These are phyloP conservation scores for Lactarius akahatsu DNA, from an alignment of 768 basidiomycete genomes.

Conservation along the genomic window DNA sequence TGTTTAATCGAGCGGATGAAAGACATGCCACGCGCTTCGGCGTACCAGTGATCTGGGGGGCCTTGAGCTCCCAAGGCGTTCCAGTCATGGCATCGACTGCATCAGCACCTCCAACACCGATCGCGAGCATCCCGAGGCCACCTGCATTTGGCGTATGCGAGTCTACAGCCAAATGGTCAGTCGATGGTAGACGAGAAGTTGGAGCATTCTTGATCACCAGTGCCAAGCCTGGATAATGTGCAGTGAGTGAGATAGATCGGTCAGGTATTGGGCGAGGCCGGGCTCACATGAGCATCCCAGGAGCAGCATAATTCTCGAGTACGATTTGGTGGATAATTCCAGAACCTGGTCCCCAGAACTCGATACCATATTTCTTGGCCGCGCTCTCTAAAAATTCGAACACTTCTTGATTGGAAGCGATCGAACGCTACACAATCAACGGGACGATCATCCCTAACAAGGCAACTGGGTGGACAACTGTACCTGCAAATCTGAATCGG, in stretches of 20 bases:
- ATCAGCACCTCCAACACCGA: constrained; percentile 99
- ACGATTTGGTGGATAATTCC: constrained; percentile 98
- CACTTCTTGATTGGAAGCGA: constrained; percentile 90
- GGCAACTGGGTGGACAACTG: not conserved
- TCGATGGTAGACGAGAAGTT: not conserved
- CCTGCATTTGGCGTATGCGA: constrained; percentile 99
- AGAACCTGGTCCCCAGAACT: constrained; percentile 96
- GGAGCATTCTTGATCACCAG: constrained; percentile 47
- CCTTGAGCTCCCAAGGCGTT: constrained; percentile 97
- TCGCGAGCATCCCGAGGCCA: constrained; percentile 93
- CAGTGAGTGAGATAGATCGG: constrained; percentile 19
- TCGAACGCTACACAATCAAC: constrained; percentile 58
- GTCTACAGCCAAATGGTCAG: constrained; percentile 46
- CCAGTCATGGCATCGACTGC: constrained; percentile 98
- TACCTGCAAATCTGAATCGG: constrained; percentile 81
- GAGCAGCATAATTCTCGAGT: constrained; percentile 95
- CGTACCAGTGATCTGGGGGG: constrained; percentile 78
- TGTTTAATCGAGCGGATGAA: constrained; percentile 7
- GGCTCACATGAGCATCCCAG: constrained; percentile 84
- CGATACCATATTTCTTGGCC: constrained; percentile 87
- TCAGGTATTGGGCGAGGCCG: constrained; percentile 11
- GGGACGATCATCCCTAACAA: not conserved
- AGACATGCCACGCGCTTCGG: constrained; percentile 4
- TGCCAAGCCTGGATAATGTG: constrained; percentile 62
- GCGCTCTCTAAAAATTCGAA: constrained; percentile 97